Base-by-base conservation (phyloP, 768 basidiomycete genomes). In the Favolaschia claudopus region DNA sequence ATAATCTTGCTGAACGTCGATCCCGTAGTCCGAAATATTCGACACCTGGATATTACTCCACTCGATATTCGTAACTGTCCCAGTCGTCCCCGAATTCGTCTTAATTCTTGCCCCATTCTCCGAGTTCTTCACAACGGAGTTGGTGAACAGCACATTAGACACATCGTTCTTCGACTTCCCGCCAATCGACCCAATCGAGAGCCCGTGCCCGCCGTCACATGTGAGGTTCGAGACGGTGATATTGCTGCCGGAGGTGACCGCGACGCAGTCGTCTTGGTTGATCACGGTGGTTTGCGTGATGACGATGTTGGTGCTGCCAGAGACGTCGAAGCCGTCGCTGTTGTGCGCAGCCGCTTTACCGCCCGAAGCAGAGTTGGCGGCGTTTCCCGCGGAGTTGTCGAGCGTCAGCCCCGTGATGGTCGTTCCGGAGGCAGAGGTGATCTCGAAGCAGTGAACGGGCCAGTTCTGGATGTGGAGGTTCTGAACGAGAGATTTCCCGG, bases 201-300 rank as follows among this genome's bases (percentile, higher is more conserved):
- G 50, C 27, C 58, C 58, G 15, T 60, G 58, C 17, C 58, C 51
- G 9, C 58, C 58, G 37, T 53, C 39, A 45, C 58, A 60, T 8
- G 44, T 34, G 50, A 60, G 31, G 51, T 54, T 54, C 36, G 50
- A 48, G 24, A 60, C 51, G 12, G 51, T 54, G 37, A 60, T 42
- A 34, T 47, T 48, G 17, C 22, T 40, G 14, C 58, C 58, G 20
- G 58, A 60, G 5, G 50, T 60, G 44, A 60, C 38, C 29, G 58
- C 58, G 37, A 60, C 58, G 31, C 58, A 60, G 20, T 60, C 58
- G 45, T 60, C 58, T 19, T 60, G 58, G 44, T 60, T 60, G 44
- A 39, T 46, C 6, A 60, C 58, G 2, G 51, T 54, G 29, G 51
- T 46, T 1, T 37, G 6, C 3, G 58, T 54, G 45, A 60, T 60